A percentile compares a stretch with the other conserved stretches of the same genome.
phyloP scores from a whole-genome alignment of 2,329 filamentous ascomycete genomes.

The Annulohypoxylon truncatum region DNA sequence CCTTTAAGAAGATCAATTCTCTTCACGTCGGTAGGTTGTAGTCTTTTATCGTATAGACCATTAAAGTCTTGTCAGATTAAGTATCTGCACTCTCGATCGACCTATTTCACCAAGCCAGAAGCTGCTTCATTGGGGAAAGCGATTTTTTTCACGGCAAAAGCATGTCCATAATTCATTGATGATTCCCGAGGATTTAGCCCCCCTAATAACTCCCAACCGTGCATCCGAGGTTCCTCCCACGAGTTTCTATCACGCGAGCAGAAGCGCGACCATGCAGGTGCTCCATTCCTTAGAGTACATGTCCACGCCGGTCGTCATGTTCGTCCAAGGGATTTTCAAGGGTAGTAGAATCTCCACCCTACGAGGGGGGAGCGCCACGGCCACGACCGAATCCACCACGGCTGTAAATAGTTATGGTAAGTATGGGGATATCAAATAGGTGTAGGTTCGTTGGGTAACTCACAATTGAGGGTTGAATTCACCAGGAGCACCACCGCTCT shows the following conservation, averaged over 20 bases:
- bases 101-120: slow-evolving; percentile 25
- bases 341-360: slow-evolving; percentile 61
- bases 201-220: slow-evolving; percentile 55
- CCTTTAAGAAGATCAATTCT: not conserved
- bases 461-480: slow-evolving; percentile 93
- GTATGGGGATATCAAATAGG: slow-evolving; percentile 17
- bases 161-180: slow-evolving; percentile 53
- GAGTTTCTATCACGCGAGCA: slow-evolving; percentile 61
- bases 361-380: slow-evolving; percentile 80
- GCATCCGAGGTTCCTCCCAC: slow-evolving; percentile 60
- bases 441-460: slow-evolving; percentile 54
- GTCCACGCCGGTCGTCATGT: slow-evolving; percentile 49
- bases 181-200: slow-evolving; percentile 53
- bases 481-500: slow-evolving; percentile 90
- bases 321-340: slow-evolving; percentile 52
- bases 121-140: slow-evolving; percentile 17
- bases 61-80: slow-evolving; percentile 4
- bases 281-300: slow-evolving; percentile 55
- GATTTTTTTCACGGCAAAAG: slow-evolving; percentile 50
- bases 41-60: not conserved
- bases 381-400: slow-evolving; percentile 91
- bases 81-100: slow-evolving; percentile 20
- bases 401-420: slow-evolving; percentile 57
- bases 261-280: slow-evolving; percentile 61
- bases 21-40: not conserved